Percentiles rank a stretch among this genome's conserved stretches.
Conservation (phyloP, 148 eudicot genomes). For the Agrostemma githago region DNA sequence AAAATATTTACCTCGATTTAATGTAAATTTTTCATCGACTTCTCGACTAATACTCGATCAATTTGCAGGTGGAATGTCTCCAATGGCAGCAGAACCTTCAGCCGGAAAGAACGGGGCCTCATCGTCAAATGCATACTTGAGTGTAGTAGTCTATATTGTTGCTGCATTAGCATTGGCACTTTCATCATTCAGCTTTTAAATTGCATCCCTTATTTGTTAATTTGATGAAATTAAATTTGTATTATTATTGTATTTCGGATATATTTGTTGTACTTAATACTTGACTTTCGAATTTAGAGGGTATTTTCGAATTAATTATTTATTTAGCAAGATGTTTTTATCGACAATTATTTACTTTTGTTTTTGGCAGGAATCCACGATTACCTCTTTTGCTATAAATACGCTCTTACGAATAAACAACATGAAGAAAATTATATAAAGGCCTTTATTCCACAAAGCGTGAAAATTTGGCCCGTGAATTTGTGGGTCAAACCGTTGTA, state of each 20-base stretch:
- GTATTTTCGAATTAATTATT: neutral
- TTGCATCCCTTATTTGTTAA: neutral
- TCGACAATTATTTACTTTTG: neutral
- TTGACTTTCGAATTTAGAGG: neutral
- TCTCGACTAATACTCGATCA: slow-evolving; percentile 6
- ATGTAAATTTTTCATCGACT: neutral
- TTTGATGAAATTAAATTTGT: slow-evolving; percentile 2
- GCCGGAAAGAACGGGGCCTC: slow-evolving; percentile 11
- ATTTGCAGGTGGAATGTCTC: slow-evolving; percentile 16
- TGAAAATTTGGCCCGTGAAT: too few relatives aligned
- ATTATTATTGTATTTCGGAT: neutral
- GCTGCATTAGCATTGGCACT: neutral
- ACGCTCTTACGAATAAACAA: too few relatives aligned
- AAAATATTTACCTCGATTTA: neutral
- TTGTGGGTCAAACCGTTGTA: too few relatives aligned
- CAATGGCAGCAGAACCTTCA: slow-evolving; percentile 6
- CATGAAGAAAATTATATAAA: too few relatives aligned
- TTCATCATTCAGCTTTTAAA: neutral
- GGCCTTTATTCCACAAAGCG: too few relatives aligned
- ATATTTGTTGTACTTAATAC: neutral
- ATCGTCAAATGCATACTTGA: neutral
- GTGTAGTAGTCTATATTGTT: neutral
- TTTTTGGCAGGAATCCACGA: neutral
- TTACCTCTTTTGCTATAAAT: too few relatives aligned
- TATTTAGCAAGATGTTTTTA: neutral